Conservation (phyloP, 768 basidiomycete species). For the Tulasnella sp. region DNA sequence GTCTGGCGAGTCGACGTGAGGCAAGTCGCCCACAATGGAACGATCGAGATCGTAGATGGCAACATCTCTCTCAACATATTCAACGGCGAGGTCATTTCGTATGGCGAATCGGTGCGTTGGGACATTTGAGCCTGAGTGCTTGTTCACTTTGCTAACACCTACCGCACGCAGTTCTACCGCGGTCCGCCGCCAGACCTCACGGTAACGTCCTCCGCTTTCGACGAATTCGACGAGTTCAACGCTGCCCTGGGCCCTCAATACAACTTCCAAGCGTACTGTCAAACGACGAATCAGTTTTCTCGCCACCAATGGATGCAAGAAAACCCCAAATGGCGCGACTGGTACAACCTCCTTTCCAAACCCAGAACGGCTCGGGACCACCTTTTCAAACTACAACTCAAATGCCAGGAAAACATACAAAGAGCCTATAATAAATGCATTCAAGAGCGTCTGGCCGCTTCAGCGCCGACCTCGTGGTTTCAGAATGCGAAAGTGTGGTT, state of each 20-base stretch:
- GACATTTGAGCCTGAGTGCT: neutral
- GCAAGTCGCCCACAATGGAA: slow-evolving; percentile 65
- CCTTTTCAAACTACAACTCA: neutral
- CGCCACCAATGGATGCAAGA: neutral
- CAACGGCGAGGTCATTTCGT: slow-evolving; percentile 79
- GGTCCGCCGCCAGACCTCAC: slow-evolving; percentile 47
- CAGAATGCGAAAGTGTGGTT: neutral
- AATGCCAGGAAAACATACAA: neutral
- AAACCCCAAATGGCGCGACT: neutral
- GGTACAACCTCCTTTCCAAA: neutral
- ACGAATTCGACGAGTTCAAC: neutral
- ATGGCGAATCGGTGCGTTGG: slow-evolving; percentile 73
- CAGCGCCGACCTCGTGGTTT: neutral
- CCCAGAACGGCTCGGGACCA: neutral
- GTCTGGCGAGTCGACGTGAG: slow-evolving; percentile 84
- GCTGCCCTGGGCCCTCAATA: neutral
- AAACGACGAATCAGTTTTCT: neutral
- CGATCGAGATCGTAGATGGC: slow-evolving; percentile 83
- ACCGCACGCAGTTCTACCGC: slow-evolving; percentile 60
- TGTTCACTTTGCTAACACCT: neutral
- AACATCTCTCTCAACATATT: slow-evolving; percentile 92
- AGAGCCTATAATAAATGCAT: neutral
- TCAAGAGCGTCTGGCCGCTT: neutral
- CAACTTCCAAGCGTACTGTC: neutral
- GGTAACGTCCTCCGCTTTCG: neutral